A percentile compares a stretch with the other conserved stretches of the same genome.
Conservation (phyloP, 78 protist species). For the Mastigamoeba balamuthi region DNA sequence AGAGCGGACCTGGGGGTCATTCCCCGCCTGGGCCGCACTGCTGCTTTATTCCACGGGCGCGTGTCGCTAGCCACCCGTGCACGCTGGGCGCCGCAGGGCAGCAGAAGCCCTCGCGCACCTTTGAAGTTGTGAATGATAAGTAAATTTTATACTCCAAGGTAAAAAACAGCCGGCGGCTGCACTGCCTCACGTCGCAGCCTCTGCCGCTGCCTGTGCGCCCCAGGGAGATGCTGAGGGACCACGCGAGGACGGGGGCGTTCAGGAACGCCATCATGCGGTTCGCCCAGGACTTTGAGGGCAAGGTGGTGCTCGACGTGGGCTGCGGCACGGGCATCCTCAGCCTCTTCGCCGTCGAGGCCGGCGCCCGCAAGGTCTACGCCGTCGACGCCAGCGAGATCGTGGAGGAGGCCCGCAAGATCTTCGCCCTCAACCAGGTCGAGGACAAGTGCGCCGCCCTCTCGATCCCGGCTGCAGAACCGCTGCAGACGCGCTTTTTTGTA, state of each 20-base stretch:
- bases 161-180: too few species aligned
- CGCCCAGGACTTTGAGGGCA: conserved; percentile 77
- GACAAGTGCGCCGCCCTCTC: conserved; percentile 28
- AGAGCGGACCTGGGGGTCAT: too few species aligned
- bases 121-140: too few species aligned
- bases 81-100: too few species aligned
- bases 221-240: conserved; percentile 60
- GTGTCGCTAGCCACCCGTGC: too few species aligned
- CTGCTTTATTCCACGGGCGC: too few species aligned
- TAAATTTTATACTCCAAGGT: too few species aligned
- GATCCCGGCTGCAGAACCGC: background rate
- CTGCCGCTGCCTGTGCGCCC: too few species aligned
- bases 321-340: conserved; percentile 93
- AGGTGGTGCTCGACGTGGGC: conserved; percentile 94
- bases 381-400: conserved; percentile 54
- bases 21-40: too few species aligned
- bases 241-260: conserved; percentile 78
- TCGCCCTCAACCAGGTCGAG: conserved; percentile 61
- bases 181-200: too few species aligned
- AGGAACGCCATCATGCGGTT: conserved; percentile 66
- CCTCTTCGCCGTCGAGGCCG: conserved; percentile 94
- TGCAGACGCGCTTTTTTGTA: background rate
- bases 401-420: conserved; percentile 72
- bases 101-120: too few species aligned
- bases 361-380: conserved; percentile 73